These are phyloP conservation scores for Claviceps monticola DNA, from an alignment of 2,329 filamentous ascomycete species.

Conservation along the genomic window DNA sequence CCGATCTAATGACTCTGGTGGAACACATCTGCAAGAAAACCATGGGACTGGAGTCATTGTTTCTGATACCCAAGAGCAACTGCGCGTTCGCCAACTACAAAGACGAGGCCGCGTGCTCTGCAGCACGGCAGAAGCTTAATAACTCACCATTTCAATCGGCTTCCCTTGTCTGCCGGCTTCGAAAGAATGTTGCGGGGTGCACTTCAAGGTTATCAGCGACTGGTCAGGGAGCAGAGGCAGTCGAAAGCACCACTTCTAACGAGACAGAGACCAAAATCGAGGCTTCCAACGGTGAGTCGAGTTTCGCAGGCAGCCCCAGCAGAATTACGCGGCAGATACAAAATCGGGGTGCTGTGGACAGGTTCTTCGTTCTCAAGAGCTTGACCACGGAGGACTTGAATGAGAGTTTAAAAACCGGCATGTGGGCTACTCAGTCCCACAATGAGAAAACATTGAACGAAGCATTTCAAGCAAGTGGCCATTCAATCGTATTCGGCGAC, in stretches of 20 bases:
- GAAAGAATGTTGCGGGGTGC: slow-evolving; percentile 40
- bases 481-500: background rate
- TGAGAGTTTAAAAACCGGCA: slow-evolving; percentile 69
- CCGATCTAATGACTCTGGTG: slow-evolving; percentile 71
- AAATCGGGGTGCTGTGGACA: slow-evolving; percentile 4
- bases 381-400: slow-evolving; percentile 84
- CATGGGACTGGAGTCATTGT: slow-evolving; percentile 70
- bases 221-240: slow-evolving; percentile 31
- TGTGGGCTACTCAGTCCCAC: slow-evolving; percentile 91
- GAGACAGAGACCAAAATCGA: background rate
- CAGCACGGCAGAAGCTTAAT: slow-evolving; percentile 73
- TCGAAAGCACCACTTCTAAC: slow-evolving; percentile 1
- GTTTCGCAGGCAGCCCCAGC: slow-evolving; percentile 2
- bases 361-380: slow-evolving; percentile 85
- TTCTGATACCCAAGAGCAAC: slow-evolving; percentile 92
- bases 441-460: slow-evolving; percentile 76
- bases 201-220: slow-evolving; percentile 34
- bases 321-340: slow-evolving; percentile 2
- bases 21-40: slow-evolving; percentile 78
- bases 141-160: slow-evolving; percentile 83
- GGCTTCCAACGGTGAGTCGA: slow-evolving; percentile 1
- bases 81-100: slow-evolving; percentile 95
- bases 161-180: slow-evolving; percentile 70
- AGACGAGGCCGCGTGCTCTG: slow-evolving; percentile 59
- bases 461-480: slow-evolving; percentile 58